Evolutionary conservation across 768 basidiomycete species (phyloP), one percentile per base, ranked within the genome.

Genomic region (Mycena alexandri): DNA sequence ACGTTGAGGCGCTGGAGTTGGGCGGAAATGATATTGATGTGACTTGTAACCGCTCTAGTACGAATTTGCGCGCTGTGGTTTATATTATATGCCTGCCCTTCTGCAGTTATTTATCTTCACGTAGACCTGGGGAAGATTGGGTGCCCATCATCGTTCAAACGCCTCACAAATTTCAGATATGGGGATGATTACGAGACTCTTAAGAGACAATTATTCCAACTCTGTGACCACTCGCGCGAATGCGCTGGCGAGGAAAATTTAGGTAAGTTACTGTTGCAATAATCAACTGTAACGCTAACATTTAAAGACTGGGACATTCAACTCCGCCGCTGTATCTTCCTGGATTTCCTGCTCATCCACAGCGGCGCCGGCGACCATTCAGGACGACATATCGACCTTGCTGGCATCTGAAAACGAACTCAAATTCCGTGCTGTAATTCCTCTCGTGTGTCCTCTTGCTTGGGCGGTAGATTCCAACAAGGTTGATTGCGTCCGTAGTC

Each of bases 401-500:
- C 1, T 48, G 17, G 24, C 4, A 11, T n/a, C 24, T 19, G 21
- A 34, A 25, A n/a, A 12, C 19, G 46, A 59, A n/a, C 71, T 81
- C 13, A 48, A 70, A 22, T 58, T 73, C 25, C 75, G 77, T 10
- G 74, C 76, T 17, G 77, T 84, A 52, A 80, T 77, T 0, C 82
- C 83, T 9, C 79, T 86, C 36, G 74, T 75, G 17, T 86, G 85
- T 70, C 84, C 85, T 29, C 75, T 85, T 3, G 81, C 82, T 21
- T 86, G 84, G 84, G 84, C 84, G 17, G 63, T 75, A 51, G 85
- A 87, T 54, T 73, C 84, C 8, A 86, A 86, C 62, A 65, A 74
- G 8, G 80, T 82, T 50, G 83, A 83, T 68, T 87, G 85, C 66
- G 85, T 82, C 42, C 42, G 22, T 46, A 29, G 29, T 22, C 29